phyloP scores from a whole-genome alignment of 352 stramenopile genomes.

The Peronospora tabacina region DNA sequence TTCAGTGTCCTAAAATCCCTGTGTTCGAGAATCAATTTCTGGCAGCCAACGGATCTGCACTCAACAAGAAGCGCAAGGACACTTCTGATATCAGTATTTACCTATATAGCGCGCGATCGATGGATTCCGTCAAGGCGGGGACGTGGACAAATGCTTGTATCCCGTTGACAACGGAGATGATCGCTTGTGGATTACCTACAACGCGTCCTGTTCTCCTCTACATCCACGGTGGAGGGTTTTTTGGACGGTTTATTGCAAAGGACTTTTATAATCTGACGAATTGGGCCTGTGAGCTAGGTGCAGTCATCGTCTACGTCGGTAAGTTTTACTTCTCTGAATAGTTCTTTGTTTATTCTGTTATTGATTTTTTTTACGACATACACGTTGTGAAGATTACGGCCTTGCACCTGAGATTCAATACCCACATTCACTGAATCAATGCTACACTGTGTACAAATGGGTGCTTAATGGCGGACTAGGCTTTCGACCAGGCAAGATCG shows the following conservation, averaged over 20 bases:
- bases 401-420: conserved; percentile 80
- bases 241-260: conserved; percentile 83
- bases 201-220: conserved; percentile 74
- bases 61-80: conserved; percentile 30
- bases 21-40: conserved; percentile 67
- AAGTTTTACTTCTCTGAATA: conserved; percentile 8
- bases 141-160: conserved; percentile 59
- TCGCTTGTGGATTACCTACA: conserved; percentile 57
- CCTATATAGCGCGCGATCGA: conserved; percentile 58
- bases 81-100: conserved; percentile 60
- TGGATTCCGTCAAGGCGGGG: conserved; percentile 51
- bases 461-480: conserved; percentile 61
- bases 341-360: conserved; percentile 5
- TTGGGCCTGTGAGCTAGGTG: conserved; percentile 63
- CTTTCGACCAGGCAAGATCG: conserved; percentile 59
- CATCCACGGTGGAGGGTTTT: conserved; percentile 83
- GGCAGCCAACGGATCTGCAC: conserved; percentile 31
- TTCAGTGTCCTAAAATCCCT: conserved; percentile 56
- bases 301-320: conserved; percentile 85
- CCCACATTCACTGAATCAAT: conserved; percentile 69
- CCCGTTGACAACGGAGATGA: conserved; percentile 53
- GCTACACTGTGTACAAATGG: conserved; percentile 82
- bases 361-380: conserved; percentile 2
- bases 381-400: conserved; percentile 51
- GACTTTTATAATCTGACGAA: conserved; percentile 69